Evolutionary conservation across 2,329 filamentous ascomycete genomes (phyloP), one percentile per base, ranked within the genome.

Genomic region (Diplocarpon mali): DNA sequence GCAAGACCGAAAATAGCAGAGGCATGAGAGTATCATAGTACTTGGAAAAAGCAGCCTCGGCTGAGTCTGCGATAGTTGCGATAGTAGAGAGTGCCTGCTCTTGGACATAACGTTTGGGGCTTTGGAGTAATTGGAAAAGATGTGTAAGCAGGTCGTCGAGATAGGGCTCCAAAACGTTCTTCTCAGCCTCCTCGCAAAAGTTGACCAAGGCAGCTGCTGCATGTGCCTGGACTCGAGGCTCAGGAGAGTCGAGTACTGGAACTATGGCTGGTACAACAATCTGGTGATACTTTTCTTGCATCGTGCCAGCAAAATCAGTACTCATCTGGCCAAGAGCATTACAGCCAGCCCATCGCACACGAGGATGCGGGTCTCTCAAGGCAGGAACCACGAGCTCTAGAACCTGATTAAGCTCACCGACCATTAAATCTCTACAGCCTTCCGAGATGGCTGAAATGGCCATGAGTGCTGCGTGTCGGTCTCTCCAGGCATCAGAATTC

Each of bases 271-370:
- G 86, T 41, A 98, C 74, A 13, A 98, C 85, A 36, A 81, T 73
- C 52, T 85, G 78, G 64, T 95, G 92, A 65, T 94, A 94, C 58
- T 95, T 92, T 55, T 86, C 84, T 66, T 98, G 92, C 90, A 98
- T 96, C 10, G 85, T 93, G 11, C 89, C 89, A 11, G 93, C 90
- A 64, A 98, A 98, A 62, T 98, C 92, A 28, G 92, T 98, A 69
- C 90, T 96, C 92, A 98, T 98, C 66, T 98, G 92, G 24, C 92
- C 92, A n/a, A 98, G 75, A 35, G 92, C 92, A 61, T 98, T 96
- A 70, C 92, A 98, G 29, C 89, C 92, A 42, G 92, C 92, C 81
- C 93, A 98, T 58, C 90, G 83, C 44, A 98, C 92, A 61, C 92
- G 85, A 34, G 92, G 85, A 61, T 98, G 92, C 32, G 84, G 76